phyloP scores from a whole-genome alignment of 2,329 filamentous ascomycete species.

The Colletotrichum karsti region DNA sequence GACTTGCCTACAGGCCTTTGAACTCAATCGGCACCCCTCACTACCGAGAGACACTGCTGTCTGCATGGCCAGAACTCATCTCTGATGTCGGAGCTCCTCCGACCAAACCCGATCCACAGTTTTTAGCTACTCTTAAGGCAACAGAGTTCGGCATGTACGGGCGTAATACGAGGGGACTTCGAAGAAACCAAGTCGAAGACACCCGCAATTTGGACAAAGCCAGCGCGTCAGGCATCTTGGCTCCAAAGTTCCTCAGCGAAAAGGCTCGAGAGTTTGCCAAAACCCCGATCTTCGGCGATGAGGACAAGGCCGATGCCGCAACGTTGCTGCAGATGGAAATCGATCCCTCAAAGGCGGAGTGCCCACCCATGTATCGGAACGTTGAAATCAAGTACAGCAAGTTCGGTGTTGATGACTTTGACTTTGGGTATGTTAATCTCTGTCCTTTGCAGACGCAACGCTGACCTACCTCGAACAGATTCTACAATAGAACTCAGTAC shows the following conservation, averaged over 20 bases:
- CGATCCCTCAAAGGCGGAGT: constrained; percentile 80
- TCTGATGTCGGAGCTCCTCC: constrained; percentile 89
- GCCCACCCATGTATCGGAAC: constrained; percentile 88
- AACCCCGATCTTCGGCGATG: constrained; percentile 48
- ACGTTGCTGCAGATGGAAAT: constrained; percentile 75
- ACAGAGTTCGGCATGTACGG: constrained; percentile 83
- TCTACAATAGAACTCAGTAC: constrained; percentile 92
- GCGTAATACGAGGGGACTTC: constrained; percentile 75
- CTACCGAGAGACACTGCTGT: constrained; percentile 87
- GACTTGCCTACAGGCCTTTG: constrained; percentile 62
- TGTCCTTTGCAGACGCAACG: too few relatives aligned
- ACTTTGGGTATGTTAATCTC: constrained; percentile 79
- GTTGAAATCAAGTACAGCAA: constrained; percentile 99
- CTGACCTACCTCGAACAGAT: constrained; percentile 59
- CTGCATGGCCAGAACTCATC: constrained; percentile 87
- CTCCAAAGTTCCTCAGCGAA: constrained; percentile 94
- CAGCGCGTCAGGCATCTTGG: constrained; percentile 68
- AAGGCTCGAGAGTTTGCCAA: constrained; percentile 77
- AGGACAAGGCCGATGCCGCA: constrained; percentile 60
- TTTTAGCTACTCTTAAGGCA: constrained; percentile 73
- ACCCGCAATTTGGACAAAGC: constrained; percentile 71
- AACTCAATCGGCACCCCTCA: constrained; percentile 91
- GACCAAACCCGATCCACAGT: constrained; percentile 74
- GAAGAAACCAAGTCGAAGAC: constrained; percentile 85
- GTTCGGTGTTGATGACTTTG: constrained; percentile 99